phyloP scores from a whole-genome alignment of 2,329 filamentous ascomycete species.

The Diatrype stigma region DNA sequence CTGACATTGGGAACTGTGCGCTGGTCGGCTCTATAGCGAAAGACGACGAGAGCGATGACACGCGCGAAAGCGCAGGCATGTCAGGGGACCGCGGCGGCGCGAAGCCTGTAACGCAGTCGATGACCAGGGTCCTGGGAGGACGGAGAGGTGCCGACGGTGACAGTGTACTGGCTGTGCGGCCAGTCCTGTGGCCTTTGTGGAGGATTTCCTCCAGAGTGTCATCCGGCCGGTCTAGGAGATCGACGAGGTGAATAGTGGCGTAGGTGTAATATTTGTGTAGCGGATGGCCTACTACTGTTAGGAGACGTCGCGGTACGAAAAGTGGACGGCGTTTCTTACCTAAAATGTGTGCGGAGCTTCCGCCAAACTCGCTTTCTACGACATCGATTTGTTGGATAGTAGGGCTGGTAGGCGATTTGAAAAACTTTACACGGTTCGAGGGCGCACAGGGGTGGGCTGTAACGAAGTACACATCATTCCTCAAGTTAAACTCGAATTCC shows the following conservation, averaged over 20 bases:
- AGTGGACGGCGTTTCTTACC: conserved; percentile 30
- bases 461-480: conserved; percentile 60
- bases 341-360: conserved; percentile 43
- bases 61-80: conserved; percentile 45
- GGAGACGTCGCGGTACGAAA: neutral
- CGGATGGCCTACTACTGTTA: conserved; percentile 47
- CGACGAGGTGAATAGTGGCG: conserved; percentile 54
- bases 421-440: conserved; percentile 51
- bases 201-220: conserved; percentile 46
- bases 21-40: conserved; percentile 25
- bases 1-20: conserved; percentile 15
- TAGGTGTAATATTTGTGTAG: conserved; percentile 61
- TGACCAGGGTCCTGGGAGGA: conserved; percentile 48
- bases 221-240: conserved; percentile 46
- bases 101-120: conserved; percentile 60
- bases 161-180: conserved; percentile 19
- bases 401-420: conserved; percentile 57
- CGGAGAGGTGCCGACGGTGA: conserved; percentile 19
- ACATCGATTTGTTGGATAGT: conserved; percentile 56
- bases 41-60: conserved; percentile 33
- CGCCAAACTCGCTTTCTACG: conserved; percentile 38
- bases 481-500: conserved; percentile 41
- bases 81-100: conserved; percentile 39
- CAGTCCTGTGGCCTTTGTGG: conserved; percentile 27
- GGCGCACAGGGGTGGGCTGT: conserved; percentile 62